Evolutionary conservation across 306 rosid species (phyloP), one percentile per base, ranked within the genome.

Genomic region (Lathyrus aphaca): DNA sequence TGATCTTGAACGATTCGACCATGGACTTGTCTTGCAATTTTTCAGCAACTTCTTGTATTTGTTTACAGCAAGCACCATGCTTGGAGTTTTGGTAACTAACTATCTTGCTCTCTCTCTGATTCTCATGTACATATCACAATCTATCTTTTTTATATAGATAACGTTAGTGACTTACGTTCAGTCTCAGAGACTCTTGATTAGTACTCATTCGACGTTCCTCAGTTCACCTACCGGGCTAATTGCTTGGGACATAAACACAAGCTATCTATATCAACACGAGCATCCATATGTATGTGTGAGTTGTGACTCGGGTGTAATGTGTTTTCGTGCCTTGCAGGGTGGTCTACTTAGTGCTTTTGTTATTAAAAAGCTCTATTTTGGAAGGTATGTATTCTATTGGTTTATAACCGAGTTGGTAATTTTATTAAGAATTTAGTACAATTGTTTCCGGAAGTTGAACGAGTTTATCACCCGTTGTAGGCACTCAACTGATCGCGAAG

Each of bases 401-500:
- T 40, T 71, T 68, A 55, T 51, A 46, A 48, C 21, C 8, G 21
- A 4, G 58, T 53, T 21, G 5, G 42, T 46, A 8, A 27, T 32
- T 17, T 62, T 42, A 38, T 37, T 12, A 16, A 44, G 64, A 53
- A 53, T 53, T 21, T 19, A 10, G n/a, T 23, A 57, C 56, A 43
- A 42, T 25, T 23, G 10, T 56, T 56, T 56, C 25, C 27, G 9
- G 43, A 50, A 29, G 44, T 45, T 74, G 32, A 45, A 60, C 50
- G 72, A 60, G 35, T 55, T 70, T 70, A 58, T 71, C 25, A 19
- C 73, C 68, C 51, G 39, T 69, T 74, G 58, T 88, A 91, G 99
- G 90, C 99, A 95, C 83, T 95, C 99, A 10, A 95, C 99, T 10
- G 95, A 95, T 78, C 97, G 97, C 4, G 99, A 95, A 76, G 96